A percentile compares a stretch with the other conserved stretches of the same genome.
Conservation (phyloP, 768 basidiomycete species). For the Amanita subjunquillea region DNA sequence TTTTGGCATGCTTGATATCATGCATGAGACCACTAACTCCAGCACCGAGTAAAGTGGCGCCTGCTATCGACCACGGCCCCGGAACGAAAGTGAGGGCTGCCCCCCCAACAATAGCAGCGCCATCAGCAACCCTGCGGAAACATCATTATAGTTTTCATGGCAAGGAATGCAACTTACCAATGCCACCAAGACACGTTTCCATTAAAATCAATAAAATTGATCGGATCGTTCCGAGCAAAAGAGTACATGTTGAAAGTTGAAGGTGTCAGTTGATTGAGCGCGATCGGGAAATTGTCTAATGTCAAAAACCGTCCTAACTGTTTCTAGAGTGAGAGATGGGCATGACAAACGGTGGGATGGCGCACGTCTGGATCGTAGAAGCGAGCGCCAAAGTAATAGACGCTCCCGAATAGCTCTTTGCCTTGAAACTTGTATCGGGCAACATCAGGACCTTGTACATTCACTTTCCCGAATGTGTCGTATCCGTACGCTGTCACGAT, state of each 20-base stretch:
- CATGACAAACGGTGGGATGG: no score
- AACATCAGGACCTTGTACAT: no score
- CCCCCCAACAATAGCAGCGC: no score
- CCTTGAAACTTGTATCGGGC: no score
- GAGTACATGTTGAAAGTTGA: slow-evolving; percentile 7
- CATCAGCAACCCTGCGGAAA: no score
- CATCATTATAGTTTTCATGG: neutral
- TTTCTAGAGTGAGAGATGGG: neutral
- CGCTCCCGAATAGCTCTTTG: neutral
- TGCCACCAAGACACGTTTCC: slow-evolving; percentile 10
- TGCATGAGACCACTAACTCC: no score
- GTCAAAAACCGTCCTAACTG: neutral
- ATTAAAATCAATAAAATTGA: slow-evolving; percentile 9
- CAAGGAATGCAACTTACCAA: neutral
- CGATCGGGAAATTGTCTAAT: neutral
- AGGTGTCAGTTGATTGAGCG: neutral
- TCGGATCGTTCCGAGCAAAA: slow-evolving; percentile 7
- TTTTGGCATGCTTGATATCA: no score
- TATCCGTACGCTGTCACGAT: no score
- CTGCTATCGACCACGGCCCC: no score
- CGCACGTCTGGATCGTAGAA: neutral
- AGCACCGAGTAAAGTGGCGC: no score
- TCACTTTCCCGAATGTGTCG: neutral
- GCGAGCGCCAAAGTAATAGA: neutral
- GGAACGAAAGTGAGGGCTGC: no score